Evolutionary conservation across 1,139 yeast genomes (phyloP), one percentile per base, ranked within the genome.

Genomic region (Hyphopichia pseudoburtonii): DNA sequence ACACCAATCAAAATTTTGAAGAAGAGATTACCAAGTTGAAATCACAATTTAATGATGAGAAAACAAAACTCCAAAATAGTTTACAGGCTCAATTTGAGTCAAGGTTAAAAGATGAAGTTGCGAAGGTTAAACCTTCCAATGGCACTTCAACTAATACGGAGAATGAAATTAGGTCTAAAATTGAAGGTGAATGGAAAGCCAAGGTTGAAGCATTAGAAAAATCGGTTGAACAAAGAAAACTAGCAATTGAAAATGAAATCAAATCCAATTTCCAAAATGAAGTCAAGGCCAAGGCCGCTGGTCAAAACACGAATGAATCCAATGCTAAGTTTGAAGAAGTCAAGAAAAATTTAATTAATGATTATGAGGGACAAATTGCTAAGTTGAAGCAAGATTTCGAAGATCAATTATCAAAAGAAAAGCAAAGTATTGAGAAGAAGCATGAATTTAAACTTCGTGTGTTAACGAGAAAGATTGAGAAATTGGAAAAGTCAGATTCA

Each of bases 381-480:
- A 37, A 45, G 7, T 51, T 71, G 38, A 60, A 60, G 34, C 47
- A 47, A 18, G 62, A 54, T 4, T 62, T 66, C 37, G 56, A 56
- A 18, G 41, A 49, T 21, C 60, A 58, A 38, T 48, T 71, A 36
- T 64, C 60, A 17, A 54, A 53, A 9, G 73, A 66, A 34, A 55
- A 23, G 56, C 60, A 7, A 60, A 57, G 39, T 50, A 62, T 65
- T 21, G 71, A 67, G 37, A 71, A 70, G 54, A 60, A 65, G 41
- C 64, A 58, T 41, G 74, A 70, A 39, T 55, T 70, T 42, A 68
- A 66, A 45, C 55, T 70, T 46, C 64, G 63, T 40, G 68, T 66
- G 66, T 62, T 71, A 52, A 70, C 62, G 47, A 63, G 73, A 45
- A 70, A 66, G 49, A 54, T 67, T 27, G 75, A 70, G 31, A 62